Evolutionary conservation across 805 yeast species (phyloP), one percentile per base, ranked within the genome.

Genomic region (Lipomyces orientalis): DNA sequence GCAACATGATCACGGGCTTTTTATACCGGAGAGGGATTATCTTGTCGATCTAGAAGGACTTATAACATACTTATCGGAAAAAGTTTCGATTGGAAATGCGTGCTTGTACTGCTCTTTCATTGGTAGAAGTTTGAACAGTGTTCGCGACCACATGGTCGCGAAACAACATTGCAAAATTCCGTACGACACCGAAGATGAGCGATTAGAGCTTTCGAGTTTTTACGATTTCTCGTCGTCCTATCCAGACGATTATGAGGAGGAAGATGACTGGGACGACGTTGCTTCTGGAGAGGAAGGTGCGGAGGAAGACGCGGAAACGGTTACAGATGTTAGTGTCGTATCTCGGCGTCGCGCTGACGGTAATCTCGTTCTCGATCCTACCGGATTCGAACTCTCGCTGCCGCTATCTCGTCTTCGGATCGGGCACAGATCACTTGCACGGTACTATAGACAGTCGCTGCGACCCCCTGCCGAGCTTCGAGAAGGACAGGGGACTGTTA

Each of bases 151-250:
- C 78, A 89, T 92, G 90, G 74, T 83, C 4, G 84, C 90, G 8
- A 95, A 95, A 78, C 87, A 92, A 66, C 99, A 95, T 78, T 90
- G 94, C 81, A 86, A 87, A 75, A 84, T 95, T 68, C 98, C 98
- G 0, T 95, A 90, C 78, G 98, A 95, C 74, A 79, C 87, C 0
- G 89, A 87, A 63, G 89, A 88, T 65, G 97, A 95, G 75, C 87
- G 88, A 75, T 84, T 87, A 59, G 90, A 88, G 75, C 83, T 94
- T 56, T 85, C 93, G 0, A 89, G 87, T 54, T 95, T 89, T 75
- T 95, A 95, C 76, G 97, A 94, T 76, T 93, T 91, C 79, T 81
- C 88, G 2, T 83, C 91, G 0, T 82, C 93, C 1, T 88, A 87
- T 74, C 83, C 78, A 16, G 79, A 75, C 2, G 73, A 63, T 10